Base-by-base conservation (phyloP, 495 filamentous ascomycete genomes). In the Xylaria flabelliformis region DNA sequence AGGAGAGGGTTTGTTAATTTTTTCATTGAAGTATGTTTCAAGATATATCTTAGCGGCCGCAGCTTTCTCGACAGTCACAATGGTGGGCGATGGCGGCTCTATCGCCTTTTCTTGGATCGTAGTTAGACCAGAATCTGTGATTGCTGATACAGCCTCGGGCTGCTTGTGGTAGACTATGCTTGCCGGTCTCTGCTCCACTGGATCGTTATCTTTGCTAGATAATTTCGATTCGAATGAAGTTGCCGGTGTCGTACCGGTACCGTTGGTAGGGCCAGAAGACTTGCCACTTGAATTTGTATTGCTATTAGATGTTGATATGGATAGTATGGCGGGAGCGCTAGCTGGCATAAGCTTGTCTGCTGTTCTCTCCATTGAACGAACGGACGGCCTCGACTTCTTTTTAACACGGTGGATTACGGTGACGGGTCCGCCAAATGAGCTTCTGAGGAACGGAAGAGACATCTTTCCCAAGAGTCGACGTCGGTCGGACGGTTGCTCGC, bases 31-130 rank as follows among this genome's bases (percentile, higher is more conserved):
- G 75, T 95, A 86, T 4, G 90, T 93, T 76, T 98, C 95, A 32
- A 98, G 87, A 73, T 89, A 97, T 32, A 97, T 87, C 80, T 97
- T 97, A 42, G 94, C 91, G 10, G 92, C 91, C 0, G 93, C 88
- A 9, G 90, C 88, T 53, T 87, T 87, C 80, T 98, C 95, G 4
- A 93, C 91, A 0, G 94, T 97, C 13, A 88, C 73, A 64, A 97
- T 87, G 12, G 93, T 90, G 15, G 92, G 91, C 17, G 80, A 72
- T 6, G 78, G 66, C 3, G 80, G 67, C 65, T 83, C 78, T 36
- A 82, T 46, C 41, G 76, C 71, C 34, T 76, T 77, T 73, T 85
- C 84, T 50, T 82, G 82, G 39, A 85, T 85, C 19, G 85, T 78
- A 2, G 77, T 77, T 3, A 86, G 77, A 55, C 73, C 80, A 41